Conservation (phyloP, 2,329 filamentous ascomycete species). For the Lachnellula suecica region DNA sequence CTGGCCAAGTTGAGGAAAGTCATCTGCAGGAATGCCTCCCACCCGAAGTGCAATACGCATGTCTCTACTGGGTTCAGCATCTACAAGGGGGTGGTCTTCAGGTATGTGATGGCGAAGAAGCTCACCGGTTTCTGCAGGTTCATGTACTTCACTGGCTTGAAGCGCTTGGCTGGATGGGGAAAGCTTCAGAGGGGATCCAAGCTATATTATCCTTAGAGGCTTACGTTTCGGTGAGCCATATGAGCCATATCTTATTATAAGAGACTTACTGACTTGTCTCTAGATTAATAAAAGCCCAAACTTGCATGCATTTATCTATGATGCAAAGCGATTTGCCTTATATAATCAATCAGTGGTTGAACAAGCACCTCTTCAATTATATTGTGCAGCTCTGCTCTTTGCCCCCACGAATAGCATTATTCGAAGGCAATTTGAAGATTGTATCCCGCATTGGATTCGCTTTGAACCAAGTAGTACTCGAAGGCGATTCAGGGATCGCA, state of each 20-base stretch:
- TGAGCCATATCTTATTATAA: constrained; percentile 10
- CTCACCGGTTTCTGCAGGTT: constrained; percentile 32
- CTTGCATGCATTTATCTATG: constrained; percentile 25
- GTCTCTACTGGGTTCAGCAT: constrained; percentile 36
- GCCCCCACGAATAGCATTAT: constrained; percentile 27
- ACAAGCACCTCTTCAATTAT: constrained; percentile 27
- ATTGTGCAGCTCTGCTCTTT: constrained; percentile 30
- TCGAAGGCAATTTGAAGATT: constrained; percentile 20
- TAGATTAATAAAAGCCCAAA: constrained; percentile 11
- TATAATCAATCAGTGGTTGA: constrained; percentile 26
- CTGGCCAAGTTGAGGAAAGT: constrained; percentile 14
- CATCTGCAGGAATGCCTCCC: constrained; percentile 30
- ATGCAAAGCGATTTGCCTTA: constrained; percentile 21
- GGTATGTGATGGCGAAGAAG: constrained; percentile 28
- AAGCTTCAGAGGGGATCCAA: constrained; percentile 16
- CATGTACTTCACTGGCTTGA: constrained; percentile 39
- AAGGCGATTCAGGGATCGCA: constrained; percentile 15
- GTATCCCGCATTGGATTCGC: constrained; percentile 21
- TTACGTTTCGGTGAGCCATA: constrained; percentile 7
- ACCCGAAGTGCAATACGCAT: constrained; percentile 36
- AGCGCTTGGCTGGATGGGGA: constrained; percentile 32
- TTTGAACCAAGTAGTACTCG: constrained; percentile 32
- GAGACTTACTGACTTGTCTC: constrained; percentile 7
- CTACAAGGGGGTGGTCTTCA: constrained; percentile 26
- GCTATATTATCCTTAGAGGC: constrained; percentile 15